Conservation (phyloP, 2,329 filamentous ascomycete genomes). For the Diaporthe sp. region DNA sequence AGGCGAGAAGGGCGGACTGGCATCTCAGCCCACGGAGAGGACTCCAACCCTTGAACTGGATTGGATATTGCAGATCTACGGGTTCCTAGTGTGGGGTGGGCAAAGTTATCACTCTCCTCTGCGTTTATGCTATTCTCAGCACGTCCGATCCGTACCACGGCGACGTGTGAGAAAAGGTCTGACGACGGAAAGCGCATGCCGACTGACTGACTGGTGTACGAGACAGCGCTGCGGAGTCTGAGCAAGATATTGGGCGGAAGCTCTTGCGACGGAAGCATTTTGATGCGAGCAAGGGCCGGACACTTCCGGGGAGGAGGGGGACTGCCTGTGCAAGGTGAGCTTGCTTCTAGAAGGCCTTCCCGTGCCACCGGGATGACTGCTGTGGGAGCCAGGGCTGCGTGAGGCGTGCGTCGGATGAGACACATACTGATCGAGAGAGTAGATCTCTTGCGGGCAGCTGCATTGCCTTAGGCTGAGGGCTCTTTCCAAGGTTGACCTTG, state of each 20-base stretch:
- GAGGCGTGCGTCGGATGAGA: constrained; percentile 15
- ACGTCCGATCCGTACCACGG: constrained; percentile 1
- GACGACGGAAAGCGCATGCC: background rate
- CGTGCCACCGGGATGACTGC: constrained; percentile 9
- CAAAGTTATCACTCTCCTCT: background rate
- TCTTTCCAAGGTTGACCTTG: constrained; percentile 5
- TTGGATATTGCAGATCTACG: background rate
- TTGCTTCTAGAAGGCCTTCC: constrained; percentile 26
- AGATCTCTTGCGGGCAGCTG: constrained; percentile 1
- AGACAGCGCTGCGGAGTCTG: background rate
- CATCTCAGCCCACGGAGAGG: constrained; percentile 13
- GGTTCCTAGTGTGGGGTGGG: background rate
- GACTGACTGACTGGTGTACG: too few species aligned
- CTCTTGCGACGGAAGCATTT: constrained; percentile 8
- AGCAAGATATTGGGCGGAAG: background rate
- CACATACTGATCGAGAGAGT: constrained; percentile 4
- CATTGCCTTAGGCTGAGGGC: background rate
- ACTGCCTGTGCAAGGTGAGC: constrained; percentile 2
- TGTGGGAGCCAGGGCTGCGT: constrained; percentile 7
- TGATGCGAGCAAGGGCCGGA: constrained; percentile 1
- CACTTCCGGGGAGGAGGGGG: background rate
- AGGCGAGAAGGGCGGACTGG: background rate
- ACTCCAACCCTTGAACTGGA: background rate
- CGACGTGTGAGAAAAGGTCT: background rate
- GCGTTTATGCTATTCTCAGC: background rate